These are phyloP conservation scores for Blepharisma stoltei DNA, from an alignment of 73 alveolate species.

Conservation along the genomic window DNA sequence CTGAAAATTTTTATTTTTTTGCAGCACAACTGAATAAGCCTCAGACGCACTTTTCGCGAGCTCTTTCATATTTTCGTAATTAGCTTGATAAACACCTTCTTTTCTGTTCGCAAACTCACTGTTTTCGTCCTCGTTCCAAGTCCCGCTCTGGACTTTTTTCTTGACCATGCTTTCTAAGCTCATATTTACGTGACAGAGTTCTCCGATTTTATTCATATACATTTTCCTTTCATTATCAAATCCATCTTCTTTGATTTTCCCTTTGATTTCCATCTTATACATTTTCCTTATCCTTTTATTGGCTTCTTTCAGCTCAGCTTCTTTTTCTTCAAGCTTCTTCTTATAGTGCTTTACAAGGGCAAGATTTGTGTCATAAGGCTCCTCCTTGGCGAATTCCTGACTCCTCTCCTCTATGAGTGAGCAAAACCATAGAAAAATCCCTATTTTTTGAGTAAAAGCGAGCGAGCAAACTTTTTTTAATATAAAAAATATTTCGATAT, in stretches of 20 bases:
- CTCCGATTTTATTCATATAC: conserved; percentile 38
- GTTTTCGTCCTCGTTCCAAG: neutral
- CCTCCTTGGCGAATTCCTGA: conserved; percentile 30
- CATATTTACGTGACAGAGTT: neutral
- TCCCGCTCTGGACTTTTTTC: neutral
- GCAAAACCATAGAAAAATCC: no score
- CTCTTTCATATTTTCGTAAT: conserved; percentile 16
- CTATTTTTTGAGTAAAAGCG: no score
- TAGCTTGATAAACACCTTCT: neutral
- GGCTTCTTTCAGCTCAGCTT: conserved; percentile 40
- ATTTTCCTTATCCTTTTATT: conserved; percentile 43
- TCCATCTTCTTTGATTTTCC: conserved; percentile 53
- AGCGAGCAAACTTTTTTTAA: no score
- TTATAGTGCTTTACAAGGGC: conserved; percentile 38
- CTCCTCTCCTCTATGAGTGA: no score
- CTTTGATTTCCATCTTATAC: conserved; percentile 41
- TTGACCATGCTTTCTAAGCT: conserved; percentile 10
- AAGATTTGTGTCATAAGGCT: conserved; percentile 37
- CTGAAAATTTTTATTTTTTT: neutral
- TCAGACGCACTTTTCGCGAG: conserved; percentile 21
- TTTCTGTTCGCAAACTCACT: neutral
- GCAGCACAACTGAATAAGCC: neutral
- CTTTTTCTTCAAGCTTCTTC: conserved; percentile 49
- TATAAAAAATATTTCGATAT: no score
- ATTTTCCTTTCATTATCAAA: conserved; percentile 55